These are phyloP conservation scores for Solanum aculeatissimum DNA, from an alignment of 305 asterid genomes.

Conservation along the genomic window DNA sequence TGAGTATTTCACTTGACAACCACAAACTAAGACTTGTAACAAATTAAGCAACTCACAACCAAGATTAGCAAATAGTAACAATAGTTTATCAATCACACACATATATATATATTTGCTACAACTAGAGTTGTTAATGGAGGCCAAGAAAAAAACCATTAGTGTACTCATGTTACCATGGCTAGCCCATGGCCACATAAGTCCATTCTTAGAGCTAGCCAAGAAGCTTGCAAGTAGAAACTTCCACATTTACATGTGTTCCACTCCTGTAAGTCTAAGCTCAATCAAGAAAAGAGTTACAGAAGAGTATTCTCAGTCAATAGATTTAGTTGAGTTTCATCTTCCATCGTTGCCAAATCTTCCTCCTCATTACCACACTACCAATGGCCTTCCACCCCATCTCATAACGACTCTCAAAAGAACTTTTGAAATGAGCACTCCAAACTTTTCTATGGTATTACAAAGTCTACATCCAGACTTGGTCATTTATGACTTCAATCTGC, in stretches of 20 bases:
- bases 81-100: background rate
- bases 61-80: background rate
- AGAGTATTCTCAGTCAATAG: conserved; percentile 26
- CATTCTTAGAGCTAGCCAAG: conserved; percentile 49
- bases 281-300: conserved; percentile 16
- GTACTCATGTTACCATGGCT: conserved; percentile 53
- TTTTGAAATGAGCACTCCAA: conserved; percentile 16
- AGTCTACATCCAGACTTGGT: conserved; percentile 46
- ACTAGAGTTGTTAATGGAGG: background rate
- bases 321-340: conserved; percentile 5
- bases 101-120: background rate
- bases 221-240: conserved; percentile 29
- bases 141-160: conserved; percentile 2
- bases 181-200: conserved; percentile 55
- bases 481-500: conserved; percentile 40
- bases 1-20: too few species aligned
- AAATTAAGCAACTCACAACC: background rate
- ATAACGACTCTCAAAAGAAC: background rate
- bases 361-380: background rate
- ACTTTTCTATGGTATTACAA: conserved; percentile 21
- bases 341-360: background rate
- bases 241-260: conserved; percentile 31
- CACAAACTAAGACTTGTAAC: too few species aligned
- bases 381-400: background rate
- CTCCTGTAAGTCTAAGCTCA: conserved; percentile 28